These are phyloP conservation scores for Atkinsonella texensis DNA, from an alignment of 2,329 filamentous ascomycete genomes.

Conservation along the genomic window DNA sequence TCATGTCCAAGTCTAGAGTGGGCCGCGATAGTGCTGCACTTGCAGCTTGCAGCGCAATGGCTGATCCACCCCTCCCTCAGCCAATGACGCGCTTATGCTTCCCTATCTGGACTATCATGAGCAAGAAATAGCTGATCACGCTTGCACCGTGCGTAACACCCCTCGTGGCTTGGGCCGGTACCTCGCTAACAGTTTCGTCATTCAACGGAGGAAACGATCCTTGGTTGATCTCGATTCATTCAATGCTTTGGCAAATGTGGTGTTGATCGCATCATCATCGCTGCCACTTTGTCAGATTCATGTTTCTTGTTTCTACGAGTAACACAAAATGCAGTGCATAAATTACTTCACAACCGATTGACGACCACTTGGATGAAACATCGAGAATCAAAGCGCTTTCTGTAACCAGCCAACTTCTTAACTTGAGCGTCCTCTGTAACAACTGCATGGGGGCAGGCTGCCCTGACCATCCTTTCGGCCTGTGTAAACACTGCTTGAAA, in stretches of 20 bases:
- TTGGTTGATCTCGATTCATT: conserved; percentile 1
- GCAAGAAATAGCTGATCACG: conserved; percentile 5
- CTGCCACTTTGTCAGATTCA: not conserved
- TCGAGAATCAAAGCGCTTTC: too few species aligned
- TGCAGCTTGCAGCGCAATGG: conserved; percentile 5
- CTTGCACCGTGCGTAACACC: conserved; percentile 6
- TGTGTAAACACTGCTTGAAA: too few species aligned
- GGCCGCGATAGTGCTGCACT: not conserved
- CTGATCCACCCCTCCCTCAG: not conserved
- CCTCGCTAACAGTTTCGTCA: conserved; percentile 3
- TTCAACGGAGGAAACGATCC: not conserved
- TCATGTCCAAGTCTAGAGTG: not conserved
- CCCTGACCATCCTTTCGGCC: too few species aligned
- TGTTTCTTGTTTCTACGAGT: not conserved
- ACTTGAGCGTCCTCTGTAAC: too few species aligned
- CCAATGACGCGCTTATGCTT: conserved; percentile 2
- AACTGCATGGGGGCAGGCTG: too few species aligned
- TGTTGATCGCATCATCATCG: conserved; percentile 1
- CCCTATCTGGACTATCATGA: not conserved
- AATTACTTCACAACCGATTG: too few species aligned
- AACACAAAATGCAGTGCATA: too few species aligned
- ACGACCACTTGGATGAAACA: too few species aligned
- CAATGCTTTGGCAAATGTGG: not conserved
- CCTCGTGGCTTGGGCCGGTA: not conserved
- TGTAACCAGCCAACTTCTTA: too few species aligned